phyloP scores from a whole-genome alignment of 495 filamentous ascomycete species.

The Filosporella fistucella region DNA sequence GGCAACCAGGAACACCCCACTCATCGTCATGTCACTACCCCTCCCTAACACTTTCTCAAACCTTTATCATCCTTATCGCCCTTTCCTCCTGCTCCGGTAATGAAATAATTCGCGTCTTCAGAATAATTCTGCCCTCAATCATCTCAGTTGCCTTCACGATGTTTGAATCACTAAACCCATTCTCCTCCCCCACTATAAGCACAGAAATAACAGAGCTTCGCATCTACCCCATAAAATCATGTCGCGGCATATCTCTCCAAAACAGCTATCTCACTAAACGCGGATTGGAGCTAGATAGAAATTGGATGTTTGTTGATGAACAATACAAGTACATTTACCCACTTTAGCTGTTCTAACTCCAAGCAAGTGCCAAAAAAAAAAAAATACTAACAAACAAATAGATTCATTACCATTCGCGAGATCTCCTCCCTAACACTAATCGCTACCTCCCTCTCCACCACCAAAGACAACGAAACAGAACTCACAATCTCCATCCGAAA shows the following conservation, averaged over 20 bases:
- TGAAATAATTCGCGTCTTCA: no score
- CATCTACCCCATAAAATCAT: slow-evolving; percentile 13
- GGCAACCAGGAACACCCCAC: no score
- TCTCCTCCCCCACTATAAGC: neutral
- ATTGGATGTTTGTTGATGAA: slow-evolving; percentile 12
- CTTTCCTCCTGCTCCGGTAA: no score
- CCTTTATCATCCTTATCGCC: no score
- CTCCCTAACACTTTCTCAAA: no score
- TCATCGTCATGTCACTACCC: no score
- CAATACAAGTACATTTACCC: slow-evolving; percentile 1
- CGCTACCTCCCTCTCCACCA: slow-evolving; percentile 3
- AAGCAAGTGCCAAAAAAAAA: no score
- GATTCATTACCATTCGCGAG: slow-evolving; percentile 10
- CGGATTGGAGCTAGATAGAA: slow-evolving; percentile 9
- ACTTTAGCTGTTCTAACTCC: neutral
- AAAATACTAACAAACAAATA: no score
- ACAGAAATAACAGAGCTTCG: slow-evolving; percentile 7
- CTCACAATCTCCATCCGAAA: slow-evolving; percentile 8
- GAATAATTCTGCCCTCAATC: no score
- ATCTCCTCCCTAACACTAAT: slow-evolving; percentile 7
- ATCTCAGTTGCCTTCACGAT: no score
- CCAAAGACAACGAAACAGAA: neutral
- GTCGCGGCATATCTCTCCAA: slow-evolving; percentile 6
- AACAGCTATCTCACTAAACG: slow-evolving; percentile 1
- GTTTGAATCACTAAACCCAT: slow-evolving; percentile 7